Base-by-base conservation (phyloP, 768 basidiomycete genomes). In the Mycena epipterygia region DNA sequence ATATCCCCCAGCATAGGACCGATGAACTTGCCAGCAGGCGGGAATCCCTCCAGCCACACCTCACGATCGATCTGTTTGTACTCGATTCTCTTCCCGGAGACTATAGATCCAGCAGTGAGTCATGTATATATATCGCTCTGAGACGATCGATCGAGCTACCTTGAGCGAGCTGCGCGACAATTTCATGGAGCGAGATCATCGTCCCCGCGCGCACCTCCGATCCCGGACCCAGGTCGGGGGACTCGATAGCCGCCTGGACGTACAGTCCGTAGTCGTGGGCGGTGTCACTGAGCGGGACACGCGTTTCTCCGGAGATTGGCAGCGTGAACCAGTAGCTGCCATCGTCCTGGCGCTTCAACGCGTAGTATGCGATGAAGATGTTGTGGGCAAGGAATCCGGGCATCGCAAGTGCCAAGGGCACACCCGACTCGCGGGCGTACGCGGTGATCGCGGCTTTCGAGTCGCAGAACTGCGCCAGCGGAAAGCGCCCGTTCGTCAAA, bases 381-480 rank as follows among this genome's bases (percentile, higher is more conserved):
- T 67, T 67, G 42, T 9, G 1, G 4, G 66, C 25, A 23, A 14
- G 30, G 58, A 46, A 67, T 13, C 66, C 66, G 16, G 66, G 41
- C 35, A 30, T 29, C 13, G 35, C 67, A 25, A 68, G 9, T 7
- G 59, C 56, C 35, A 68, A 49, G 13, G 67, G 67, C 3, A 68
- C 27, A 5, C 58, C 58, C 2, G 59, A 60, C 1, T 35, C 33
- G 13, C 32, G 23, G 5, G 67, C 67, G n/a, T 68, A 60, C 13
- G 33, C 67, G 2, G 58, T 61, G 9, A 68, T 41, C n/a, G 19
- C 30, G 12, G 58, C 59, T 23, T 68, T 68, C 9, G 58, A 42
- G 30, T 66, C 64, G 64, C 35, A 66, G 53, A 66, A 66, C 30
- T 30, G 21, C 27, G 42, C 42, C 4, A 25, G 9, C 25, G 61